Base-by-base conservation (phyloP, 768 basidiomycete species). In the Auriculariales sp. region DNA sequence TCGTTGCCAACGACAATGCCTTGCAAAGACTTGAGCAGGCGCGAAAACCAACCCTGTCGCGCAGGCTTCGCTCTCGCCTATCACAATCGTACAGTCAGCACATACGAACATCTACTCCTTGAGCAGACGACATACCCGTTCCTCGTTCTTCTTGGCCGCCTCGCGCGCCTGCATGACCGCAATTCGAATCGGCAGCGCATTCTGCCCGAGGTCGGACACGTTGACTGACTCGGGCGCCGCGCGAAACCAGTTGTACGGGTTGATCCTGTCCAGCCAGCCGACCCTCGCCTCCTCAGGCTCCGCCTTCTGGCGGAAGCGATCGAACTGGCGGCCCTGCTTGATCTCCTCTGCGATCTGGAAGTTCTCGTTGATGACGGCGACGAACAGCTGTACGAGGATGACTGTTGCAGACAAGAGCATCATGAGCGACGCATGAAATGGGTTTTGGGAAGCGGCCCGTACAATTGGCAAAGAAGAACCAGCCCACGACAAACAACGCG, bases 321-420 rank as follows among this genome's bases (percentile, higher is more conserved):
- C 58, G 54, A 64, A 70, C 44, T 78, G 73, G 4, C 78, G 76
- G 4, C 83, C 79, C 63, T 95, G 94, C 68, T 97, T 97, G 25
- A 79, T 74, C 60, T 93, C 89, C 59, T 97, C 94, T 0, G 90
- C 90, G 4, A 95, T 79, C 22, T 81, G 73, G 57, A 98, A 97
- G 64, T 93, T 94, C 70, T 93, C 91, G 58, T 92, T 88, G 71
- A 95, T 91, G 39, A 94, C 91, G 29, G 94, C 94, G 58, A 98
- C 88, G 68, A 97, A 95, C 81, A 97, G 84, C 60, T 94, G 91
- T 46, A 94, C 62, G 7, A 94, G 72, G 57, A 94, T 88, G 70
- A 90, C 92, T 93, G 47, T 12, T 52, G 6, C 19, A 36, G 32
- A 55, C n/a, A n/a, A n/a, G n/a, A n/a, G n/a, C n/a, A n/a, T n/a